Base-by-base conservation (phyloP, 106 monocot species). In the Cymbidium sinense region DNA sequence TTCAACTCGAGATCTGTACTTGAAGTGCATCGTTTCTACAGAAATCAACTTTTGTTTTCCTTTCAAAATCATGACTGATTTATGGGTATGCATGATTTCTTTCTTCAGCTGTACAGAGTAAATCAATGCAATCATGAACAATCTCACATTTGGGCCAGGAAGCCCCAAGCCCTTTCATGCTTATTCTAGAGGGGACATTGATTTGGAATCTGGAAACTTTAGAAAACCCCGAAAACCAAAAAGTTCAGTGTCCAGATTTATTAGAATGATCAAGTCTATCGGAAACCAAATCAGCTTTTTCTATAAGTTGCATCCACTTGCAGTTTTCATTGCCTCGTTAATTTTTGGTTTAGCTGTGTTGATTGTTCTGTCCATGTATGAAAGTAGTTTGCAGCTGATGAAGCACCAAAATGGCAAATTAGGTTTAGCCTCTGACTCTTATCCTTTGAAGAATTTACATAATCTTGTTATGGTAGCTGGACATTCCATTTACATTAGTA, bases 401-500 rank as follows among this genome's bases (percentile, higher is more conserved):
- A 82, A 79, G 64, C 50, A 64, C 27, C 85, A 78, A 58, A 83
- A 64, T 73, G 81, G 47, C 70, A 50, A 82, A 17, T 25, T 75
- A 37, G 61, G 75, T 28, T 73, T 75, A 23, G 81, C 31, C 41
- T 51, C 37, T 15, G 78, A 39, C 67, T 77, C 72, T 12, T 93
- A 90, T 83, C 95, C 99, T 70, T 85, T 95, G 30, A 9, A 75
- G 23, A 75, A 86, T 41, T 82, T 95, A 17, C 87, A 72, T n/a
- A 99, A 93, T 54, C 95, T 99, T 78, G 90, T 99, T 4, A 95
- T 99, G 95, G 95, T 99, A 31, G 99, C 99, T 5, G 99, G 95
- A 47, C 99, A 99, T 87, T 95, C 99, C 19, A 78, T 99, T 2
- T 99, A 93, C 73, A 95, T 90, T 1, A 99, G 95, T 70, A 86